A percentile compares a stretch with the other conserved stretches of the same genome.
Evolutionary conservation across 2,329 filamentous ascomycete species (phyloP).

Genomic region (Colletotrichum eremochloae): DNA sequence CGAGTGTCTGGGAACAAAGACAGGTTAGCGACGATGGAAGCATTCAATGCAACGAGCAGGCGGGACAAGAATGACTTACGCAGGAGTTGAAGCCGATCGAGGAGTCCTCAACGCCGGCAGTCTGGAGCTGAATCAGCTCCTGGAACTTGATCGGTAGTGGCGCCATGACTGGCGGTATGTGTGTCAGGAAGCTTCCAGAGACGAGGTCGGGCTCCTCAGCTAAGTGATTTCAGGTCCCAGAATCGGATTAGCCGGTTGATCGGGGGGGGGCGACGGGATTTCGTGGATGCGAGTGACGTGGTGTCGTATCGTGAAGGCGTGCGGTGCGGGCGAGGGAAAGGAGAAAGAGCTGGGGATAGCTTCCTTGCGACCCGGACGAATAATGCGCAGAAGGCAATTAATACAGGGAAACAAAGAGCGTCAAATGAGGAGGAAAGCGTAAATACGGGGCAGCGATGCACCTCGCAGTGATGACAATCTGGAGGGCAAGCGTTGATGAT

Average conservation of each 20-base stretch:
- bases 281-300: slow-evolving; percentile 35
- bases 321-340: slow-evolving; percentile 20
- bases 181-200: slow-evolving; percentile 35
- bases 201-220: slow-evolving; percentile 25
- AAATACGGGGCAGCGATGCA: slow-evolving; percentile 37
- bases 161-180: slow-evolving; percentile 62
- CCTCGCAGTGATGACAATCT: slow-evolving; percentile 44
- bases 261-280: slow-evolving; percentile 36
- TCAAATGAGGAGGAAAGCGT: slow-evolving; percentile 30
- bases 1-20: slow-evolving; percentile 87
- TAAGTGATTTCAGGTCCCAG: slow-evolving; percentile 19
- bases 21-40: slow-evolving; percentile 80
- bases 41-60: slow-evolving; percentile 63
- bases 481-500: slow-evolving; percentile 43
- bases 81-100: slow-evolving; percentile 84
- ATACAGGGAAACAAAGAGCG: slow-evolving; percentile 42
- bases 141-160: slow-evolving; percentile 92
- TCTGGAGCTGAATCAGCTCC: slow-evolving; percentile 81
- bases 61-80: slow-evolving; percentile 62
- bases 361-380: slow-evolving; percentile 41
- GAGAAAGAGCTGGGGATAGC: slow-evolving; percentile 41
- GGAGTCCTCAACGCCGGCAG: slow-evolving; percentile 61
- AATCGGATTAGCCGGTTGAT: slow-evolving; percentile 22
- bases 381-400: slow-evolving; percentile 44
- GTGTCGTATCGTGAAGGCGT: slow-evolving; percentile 23